Conservation (phyloP, 1,284 basidiomycete genomes). For the Heterobasidion annosum region DNA sequence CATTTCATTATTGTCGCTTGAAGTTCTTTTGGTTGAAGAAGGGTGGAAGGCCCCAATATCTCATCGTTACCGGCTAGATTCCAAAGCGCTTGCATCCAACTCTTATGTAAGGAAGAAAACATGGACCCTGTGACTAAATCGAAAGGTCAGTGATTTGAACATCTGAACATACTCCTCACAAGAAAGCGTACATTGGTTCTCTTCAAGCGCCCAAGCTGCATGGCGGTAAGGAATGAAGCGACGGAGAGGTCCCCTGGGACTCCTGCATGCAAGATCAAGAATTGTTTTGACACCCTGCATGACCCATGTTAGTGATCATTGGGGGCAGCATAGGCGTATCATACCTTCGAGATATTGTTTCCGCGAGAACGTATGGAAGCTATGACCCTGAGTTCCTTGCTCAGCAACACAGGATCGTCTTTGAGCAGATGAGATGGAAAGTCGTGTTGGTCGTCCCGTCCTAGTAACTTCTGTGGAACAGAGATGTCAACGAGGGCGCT, state of each 20-base stretch:
- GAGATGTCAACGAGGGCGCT: neutral
- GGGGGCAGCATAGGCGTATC: too few species aligned
- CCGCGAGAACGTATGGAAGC: neutral
- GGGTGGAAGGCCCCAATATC: constrained; percentile 16
- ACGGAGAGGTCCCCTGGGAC: constrained; percentile 24
- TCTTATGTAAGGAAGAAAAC: constrained; percentile 6
- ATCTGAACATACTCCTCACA: neutral
- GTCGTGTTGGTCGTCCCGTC: neutral
- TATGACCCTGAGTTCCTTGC: constrained; percentile 9
- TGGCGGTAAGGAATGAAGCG: constrained; percentile 47
- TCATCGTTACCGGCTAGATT: constrained; percentile 5
- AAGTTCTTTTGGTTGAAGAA: constrained; percentile 19
- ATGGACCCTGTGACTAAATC: constrained; percentile 1
- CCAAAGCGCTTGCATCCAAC: constrained; percentile 50
- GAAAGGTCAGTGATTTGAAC: neutral
- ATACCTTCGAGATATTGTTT: neutral
- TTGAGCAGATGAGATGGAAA: neutral
- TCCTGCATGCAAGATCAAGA: constrained; percentile 25
- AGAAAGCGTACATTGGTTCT: constrained; percentile 23
- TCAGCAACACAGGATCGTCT: constrained; percentile 4
- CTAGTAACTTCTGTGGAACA: neutral
- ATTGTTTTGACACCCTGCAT: constrained; percentile 14
- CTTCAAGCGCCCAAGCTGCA: constrained; percentile 38
- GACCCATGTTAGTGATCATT: neutral
- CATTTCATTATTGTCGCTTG: constrained; percentile 14